phyloP scores from a whole-genome alignment of 768 basidiomycete species.

The Mycena albidolilacea region DNA sequence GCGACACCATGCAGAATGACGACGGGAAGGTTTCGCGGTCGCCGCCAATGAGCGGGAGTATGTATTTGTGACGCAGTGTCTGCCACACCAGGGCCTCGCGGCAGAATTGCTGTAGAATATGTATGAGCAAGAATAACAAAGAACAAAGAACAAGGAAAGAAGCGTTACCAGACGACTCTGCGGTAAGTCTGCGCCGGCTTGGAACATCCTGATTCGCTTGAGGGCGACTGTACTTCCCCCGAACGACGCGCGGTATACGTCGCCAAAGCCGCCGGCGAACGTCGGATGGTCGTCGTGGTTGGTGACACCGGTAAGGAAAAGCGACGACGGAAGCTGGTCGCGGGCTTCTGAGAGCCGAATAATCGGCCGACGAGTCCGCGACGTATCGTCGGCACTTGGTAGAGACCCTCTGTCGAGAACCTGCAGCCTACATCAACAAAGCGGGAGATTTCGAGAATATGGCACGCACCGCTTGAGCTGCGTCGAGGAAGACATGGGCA shows the following conservation, averaged over 20 bases:
- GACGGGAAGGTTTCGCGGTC: constrained; percentile 37
- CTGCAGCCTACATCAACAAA: neutral
- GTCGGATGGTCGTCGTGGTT: constrained; percentile 23
- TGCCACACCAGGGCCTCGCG: neutral
- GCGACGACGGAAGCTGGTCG: constrained; percentile 34
- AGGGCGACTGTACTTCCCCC: neutral
- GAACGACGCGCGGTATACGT: constrained; percentile 37
- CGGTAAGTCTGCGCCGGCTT: neutral
- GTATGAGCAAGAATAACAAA: neutral
- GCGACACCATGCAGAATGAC: constrained; percentile 46
- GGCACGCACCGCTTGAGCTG: constrained; percentile 2
- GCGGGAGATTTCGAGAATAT: neutral
- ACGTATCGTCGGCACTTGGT: neutral
- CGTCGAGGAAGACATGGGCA: constrained; percentile 10
- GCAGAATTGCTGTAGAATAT: neutral
- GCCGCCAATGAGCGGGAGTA: neutral
- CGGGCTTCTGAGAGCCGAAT: constrained; percentile 32
- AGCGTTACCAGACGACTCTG: neutral
- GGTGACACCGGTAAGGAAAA: constrained; percentile 34
- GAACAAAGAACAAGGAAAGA: neutral
- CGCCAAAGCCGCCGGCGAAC: constrained; percentile 40
- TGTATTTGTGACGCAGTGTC: neutral
- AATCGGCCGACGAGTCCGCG: constrained; percentile 18
- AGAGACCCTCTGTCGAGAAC: constrained; percentile 14
- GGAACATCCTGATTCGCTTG: constrained; percentile 9